Evolutionary conservation across 2,329 filamentous ascomycete species (phyloP).

Genomic region (Paraphoma sp.): DNA sequence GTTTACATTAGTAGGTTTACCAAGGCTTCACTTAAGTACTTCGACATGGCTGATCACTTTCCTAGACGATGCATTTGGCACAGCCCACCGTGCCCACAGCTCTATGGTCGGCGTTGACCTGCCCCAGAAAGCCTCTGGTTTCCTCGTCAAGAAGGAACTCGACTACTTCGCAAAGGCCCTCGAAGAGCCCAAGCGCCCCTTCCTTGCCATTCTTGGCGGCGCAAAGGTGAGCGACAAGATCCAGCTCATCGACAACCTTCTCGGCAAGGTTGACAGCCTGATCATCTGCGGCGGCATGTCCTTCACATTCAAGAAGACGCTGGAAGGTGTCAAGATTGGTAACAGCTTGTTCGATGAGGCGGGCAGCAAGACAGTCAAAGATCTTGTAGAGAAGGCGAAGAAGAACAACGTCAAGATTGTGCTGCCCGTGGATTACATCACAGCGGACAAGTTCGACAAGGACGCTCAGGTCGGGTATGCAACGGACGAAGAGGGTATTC

Average conservation of each 20-base stretch:
- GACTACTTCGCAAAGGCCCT: constrained; percentile 99
- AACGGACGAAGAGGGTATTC: constrained; percentile 87
- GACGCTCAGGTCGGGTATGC: constrained; percentile 83
- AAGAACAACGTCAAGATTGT: constrained; percentile 95
- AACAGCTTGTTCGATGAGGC: constrained; percentile 92
- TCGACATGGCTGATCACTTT: background rate
- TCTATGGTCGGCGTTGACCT: constrained; percentile 98
- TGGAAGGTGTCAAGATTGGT: constrained; percentile 88
- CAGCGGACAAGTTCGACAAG: constrained; percentile 90
- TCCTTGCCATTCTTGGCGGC: constrained; percentile 97
- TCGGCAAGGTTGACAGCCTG: constrained; percentile 96
- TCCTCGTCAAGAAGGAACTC: constrained; percentile 99
- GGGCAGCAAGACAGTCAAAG: constrained; percentile 86
- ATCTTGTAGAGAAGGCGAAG: constrained; percentile 94
- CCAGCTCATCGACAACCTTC: constrained; percentile 97
- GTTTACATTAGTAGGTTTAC: constrained; percentile 84
- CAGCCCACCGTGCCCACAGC: constrained; percentile 96
- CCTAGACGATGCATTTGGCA: constrained; percentile 95
- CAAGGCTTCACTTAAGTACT: background rate
- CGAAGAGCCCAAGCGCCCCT: constrained; percentile 89
- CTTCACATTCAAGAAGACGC: constrained; percentile 99
- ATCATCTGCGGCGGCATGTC: constrained; percentile 98
- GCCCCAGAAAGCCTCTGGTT: constrained; percentile 95
- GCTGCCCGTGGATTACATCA: constrained; percentile 93
- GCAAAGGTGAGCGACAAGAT: constrained; percentile 99